Base-by-base conservation (phyloP, 2,329 filamentous ascomycete species). In the Pseudogymnoascus sp. region DNA sequence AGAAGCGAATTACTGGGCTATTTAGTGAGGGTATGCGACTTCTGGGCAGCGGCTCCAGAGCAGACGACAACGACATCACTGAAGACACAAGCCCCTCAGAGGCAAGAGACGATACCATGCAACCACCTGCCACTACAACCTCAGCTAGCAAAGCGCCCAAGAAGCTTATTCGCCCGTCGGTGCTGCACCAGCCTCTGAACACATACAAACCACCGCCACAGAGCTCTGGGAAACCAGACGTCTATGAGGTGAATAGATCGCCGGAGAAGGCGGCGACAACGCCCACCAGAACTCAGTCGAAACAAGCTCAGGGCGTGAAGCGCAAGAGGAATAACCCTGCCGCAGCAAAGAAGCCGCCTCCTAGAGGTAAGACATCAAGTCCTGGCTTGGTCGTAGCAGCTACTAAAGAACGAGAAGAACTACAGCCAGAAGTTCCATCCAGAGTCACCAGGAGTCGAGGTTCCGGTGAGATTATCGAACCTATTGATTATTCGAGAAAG, bases 391-490 rank as follows among this genome's bases (percentile, higher is more conserved):
- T 10, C 12, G 43, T 2, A 50, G 14, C 43, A 10, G 43, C 14
- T 31, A 31, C n/a, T 53, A 53, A 53, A 19, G 46, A 31, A 31
- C 5, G 8, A 53, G 26, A 16, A 31, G 26, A 53, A 53, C 6
- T 53, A 53, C 26, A 53, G 8, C 0, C 26, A 31, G 19, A 31
- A 53, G 46, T 10, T 11, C 14, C 46, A 19, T 0, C 8, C 6
- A 53, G 46, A 31, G 46, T 53, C 26, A 53, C 46, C 8, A 53
- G 46, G n/a, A 53, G 46, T 31, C 46, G 46, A 53, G 46, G 46
- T 16, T 53, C 46, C 8, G 46, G 46, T 11, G 26, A 53, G 46
- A 19, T 53, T 31, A 10, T 53, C 8, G 46, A 53, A 19, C 46
- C 46, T 31, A 31, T 53, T 19, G 46, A 53, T 31, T 53, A 53